phyloP scores from a whole-genome alignment of 192 early-diverging fungal species.

The Lobosporangium transversale region DNA sequence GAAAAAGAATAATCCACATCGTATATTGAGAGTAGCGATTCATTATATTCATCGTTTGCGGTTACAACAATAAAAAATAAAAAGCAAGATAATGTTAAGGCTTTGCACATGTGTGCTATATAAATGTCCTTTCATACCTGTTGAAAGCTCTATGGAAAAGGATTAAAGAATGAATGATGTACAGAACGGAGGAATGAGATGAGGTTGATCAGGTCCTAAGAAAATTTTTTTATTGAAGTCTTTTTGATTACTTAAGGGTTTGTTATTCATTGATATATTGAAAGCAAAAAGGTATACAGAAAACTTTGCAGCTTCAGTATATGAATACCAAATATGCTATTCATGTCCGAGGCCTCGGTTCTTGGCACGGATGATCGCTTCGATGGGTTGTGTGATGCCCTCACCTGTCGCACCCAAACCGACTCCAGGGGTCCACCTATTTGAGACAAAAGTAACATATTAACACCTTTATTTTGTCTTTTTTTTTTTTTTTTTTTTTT shows the following conservation, averaged over 20 bases:
- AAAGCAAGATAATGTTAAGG: too few relatives aligned
- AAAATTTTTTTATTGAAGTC: too few relatives aligned
- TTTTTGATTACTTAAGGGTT: too few relatives aligned
- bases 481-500: too few relatives aligned
- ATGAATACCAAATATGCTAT: neutral
- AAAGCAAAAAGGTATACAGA: neutral
- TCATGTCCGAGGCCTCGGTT: conserved; percentile 55
- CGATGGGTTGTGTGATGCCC: conserved; percentile 62
- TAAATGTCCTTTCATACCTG: too few relatives aligned
- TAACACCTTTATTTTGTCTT: too few relatives aligned
- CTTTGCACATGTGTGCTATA: too few relatives aligned
- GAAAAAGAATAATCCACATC: conserved; percentile 52
- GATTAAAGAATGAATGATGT: too few relatives aligned
- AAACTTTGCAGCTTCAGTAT: neutral
- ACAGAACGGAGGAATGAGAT: too few relatives aligned
- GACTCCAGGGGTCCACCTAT: conserved; percentile 57
- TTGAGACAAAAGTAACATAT: conserved; percentile 3
- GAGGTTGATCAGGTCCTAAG: too few relatives aligned
- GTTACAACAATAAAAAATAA: too few relatives aligned
- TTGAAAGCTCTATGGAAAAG: too few relatives aligned
- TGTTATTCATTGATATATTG: neutral
- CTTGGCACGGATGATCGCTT: conserved; percentile 61
- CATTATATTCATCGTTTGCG: conserved; percentile 54
- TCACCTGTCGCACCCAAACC: conserved; percentile 55
- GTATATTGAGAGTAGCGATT: conserved; percentile 56